phyloP scores from a whole-genome alignment of 2,329 filamentous ascomycete species.

The Fusarium sacchari region DNA sequence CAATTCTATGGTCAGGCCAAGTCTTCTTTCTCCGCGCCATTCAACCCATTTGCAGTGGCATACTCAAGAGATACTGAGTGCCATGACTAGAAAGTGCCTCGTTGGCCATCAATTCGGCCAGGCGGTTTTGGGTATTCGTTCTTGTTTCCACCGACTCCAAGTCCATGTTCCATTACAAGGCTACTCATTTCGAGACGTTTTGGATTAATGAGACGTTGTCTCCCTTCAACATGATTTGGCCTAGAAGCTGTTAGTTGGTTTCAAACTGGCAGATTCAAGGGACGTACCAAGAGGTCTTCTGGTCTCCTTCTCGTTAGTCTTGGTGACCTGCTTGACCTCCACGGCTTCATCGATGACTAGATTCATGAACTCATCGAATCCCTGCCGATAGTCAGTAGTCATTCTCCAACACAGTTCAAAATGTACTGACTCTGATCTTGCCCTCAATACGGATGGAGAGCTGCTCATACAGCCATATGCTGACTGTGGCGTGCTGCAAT shows the following conservation, averaged over 20 bases:
- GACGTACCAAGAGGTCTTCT: constrained; percentile 79
- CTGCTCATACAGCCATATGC: constrained; percentile 98
- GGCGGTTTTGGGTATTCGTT: constrained; percentile 33
- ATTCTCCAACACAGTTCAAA: not conserved
- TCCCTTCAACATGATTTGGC: constrained; percentile 87
- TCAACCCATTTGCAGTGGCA: constrained; percentile 9
- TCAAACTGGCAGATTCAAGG: not conserved
- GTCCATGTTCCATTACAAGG: not conserved
- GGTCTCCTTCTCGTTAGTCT: constrained; percentile 79
- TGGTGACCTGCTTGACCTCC: constrained; percentile 87
- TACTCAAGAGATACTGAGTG: constrained; percentile 15
- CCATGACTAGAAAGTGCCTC: constrained; percentile 28
- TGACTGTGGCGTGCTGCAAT: constrained; percentile 78
- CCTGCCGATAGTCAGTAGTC: constrained; percentile 61
- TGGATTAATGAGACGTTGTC: constrained; percentile 89
- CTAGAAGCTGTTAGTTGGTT: constrained; percentile 53
- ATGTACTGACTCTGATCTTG: constrained; percentile 82
- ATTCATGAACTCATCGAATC: constrained; percentile 99
- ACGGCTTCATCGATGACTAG: constrained; percentile 95
- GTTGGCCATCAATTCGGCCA: constrained; percentile 17
- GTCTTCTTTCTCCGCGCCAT: constrained; percentile 7
- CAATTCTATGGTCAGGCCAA: constrained; percentile 14
- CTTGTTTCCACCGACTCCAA: constrained; percentile 12
- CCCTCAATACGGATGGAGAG: constrained; percentile 93
- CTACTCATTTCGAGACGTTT: constrained; percentile 50